phyloP scores from a whole-genome alignment of 2,329 filamentous ascomycete genomes.

The Fulvia fulva region DNA sequence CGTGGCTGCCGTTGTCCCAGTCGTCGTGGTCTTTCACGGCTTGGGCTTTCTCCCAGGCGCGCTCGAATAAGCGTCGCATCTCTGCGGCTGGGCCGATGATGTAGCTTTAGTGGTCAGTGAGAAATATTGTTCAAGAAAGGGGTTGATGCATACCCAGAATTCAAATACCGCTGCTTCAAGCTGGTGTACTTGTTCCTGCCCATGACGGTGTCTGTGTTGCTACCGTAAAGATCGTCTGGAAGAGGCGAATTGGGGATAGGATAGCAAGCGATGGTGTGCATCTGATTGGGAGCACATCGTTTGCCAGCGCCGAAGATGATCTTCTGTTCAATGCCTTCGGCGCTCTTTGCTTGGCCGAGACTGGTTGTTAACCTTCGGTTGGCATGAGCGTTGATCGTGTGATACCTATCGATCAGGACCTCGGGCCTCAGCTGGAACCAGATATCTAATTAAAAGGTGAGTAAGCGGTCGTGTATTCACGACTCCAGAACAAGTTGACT shows the following conservation, averaged over 20 bases:
- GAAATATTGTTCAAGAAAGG: not conserved
- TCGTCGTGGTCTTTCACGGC: conserved; percentile 15
- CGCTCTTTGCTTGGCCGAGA: no score
- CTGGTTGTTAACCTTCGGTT: no score
- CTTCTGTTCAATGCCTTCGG: no score
- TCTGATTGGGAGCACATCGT: conserved; percentile 45
- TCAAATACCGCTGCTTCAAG: conserved; percentile 23
- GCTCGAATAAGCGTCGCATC: conserved; percentile 23
- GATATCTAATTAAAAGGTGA: no score
- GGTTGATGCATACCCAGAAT: conserved; percentile 15
- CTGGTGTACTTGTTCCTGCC: conserved; percentile 34
- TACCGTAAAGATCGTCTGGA: conserved; percentile 45
- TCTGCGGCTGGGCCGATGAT: conserved; percentile 25
- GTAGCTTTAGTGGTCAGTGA: conserved; percentile 5
- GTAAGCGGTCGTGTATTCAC: no score
- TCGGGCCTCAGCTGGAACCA: no score
- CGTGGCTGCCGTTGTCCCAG: conserved; percentile 26
- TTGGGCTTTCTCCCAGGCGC: conserved; percentile 23
- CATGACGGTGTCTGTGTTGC: conserved; percentile 30
- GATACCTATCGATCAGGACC: no score
- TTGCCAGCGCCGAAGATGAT: no score
- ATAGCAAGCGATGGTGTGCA: conserved; percentile 47
- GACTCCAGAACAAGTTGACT: no score
- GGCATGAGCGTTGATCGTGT: no score
- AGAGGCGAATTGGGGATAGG: conserved; percentile 51